Base-by-base conservation (phyloP, 805 yeast species). In the Wickerhamomyces kurtzmanii region DNA sequence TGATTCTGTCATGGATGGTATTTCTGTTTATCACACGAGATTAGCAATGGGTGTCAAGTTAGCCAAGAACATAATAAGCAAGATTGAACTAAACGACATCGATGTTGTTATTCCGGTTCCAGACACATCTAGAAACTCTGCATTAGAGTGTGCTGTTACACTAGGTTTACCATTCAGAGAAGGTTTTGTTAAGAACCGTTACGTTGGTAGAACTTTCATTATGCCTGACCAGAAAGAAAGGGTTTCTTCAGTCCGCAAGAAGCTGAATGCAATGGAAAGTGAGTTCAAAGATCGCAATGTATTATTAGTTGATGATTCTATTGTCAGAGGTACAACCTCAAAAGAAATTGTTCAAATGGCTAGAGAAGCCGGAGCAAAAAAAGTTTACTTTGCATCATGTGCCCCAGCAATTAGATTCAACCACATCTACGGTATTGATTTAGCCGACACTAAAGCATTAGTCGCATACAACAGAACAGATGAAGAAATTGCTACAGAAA, bases 71-170 rank as follows among this genome's bases (percentile, higher is more conserved):
- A 79, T 91, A 37, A 40, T 53, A 28, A n/a, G n/a, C n/a, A n/a
- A n/a, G n/a, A 47, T 51, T 16, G 36, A 50, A 13, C 45, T 56
- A 10, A 56, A 66, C 29, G 71, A 71, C 34, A 78, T 91, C 31
- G 98, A 91, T 46, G 98, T 89, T 26, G 94, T 91, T 21, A 84
- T 91, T 33, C 96, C 98, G 3, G 98, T 91, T 10, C 98, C 98
- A 8, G 98, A 91, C 53, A 91, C 98, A 6, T 78, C 97, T n/a
- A 73, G 97, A 56, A 87, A 93, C 23, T 78, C 95, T 14, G 97
- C 97, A 1, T 57, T 87, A 35, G 91, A 91, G 50, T 80, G 94
- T 56, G 89, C 97, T 1, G 87, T 81, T 20, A 64, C 75, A 26
- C 65, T 91, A 37, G 70, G 74, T 26, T 51, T 85, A 12, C 93